These are phyloP conservation scores for Fusarium sp. DNA, from an alignment of 2,329 filamentous ascomycete genomes.

Conservation along the genomic window DNA sequence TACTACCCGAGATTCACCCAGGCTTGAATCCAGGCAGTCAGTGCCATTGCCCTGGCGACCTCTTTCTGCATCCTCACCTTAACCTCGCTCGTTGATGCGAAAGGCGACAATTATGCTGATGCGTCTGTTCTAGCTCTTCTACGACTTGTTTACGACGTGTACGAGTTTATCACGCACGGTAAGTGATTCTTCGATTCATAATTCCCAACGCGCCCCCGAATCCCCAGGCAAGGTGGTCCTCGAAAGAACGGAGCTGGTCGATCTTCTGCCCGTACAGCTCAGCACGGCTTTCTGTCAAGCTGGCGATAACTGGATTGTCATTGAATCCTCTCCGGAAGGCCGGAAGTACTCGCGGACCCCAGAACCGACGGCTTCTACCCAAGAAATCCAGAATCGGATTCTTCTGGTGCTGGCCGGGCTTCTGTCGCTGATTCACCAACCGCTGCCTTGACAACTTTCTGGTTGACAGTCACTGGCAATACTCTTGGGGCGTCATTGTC, in stretches of 20 bases:
- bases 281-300: not conserved
- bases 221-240: not conserved
- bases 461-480: not conserved
- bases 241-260: not conserved
- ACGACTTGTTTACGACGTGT: constrained; percentile 50
- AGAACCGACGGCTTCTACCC: not conserved
- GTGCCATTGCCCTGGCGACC: not conserved
- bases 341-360: not conserved
- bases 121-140: constrained; percentile 39
- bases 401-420: not conserved
- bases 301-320: not conserved
- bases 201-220: not conserved
- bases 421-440: constrained; percentile 25
- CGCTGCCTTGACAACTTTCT: not conserved
- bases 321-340: not conserved
- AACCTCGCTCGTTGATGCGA: constrained; percentile 2
- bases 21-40: not conserved
- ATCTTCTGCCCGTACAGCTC: not conserved
- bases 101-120: constrained; percentile 31
- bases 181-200: constrained; percentile 25
- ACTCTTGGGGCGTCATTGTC: not conserved
- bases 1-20: constrained; percentile 22
- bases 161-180: constrained; percentile 50
- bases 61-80: not conserved
- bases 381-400: not conserved